Percentiles rank a stretch among this genome's conserved stretches.
Conservation (phyloP, 1,284 basidiomycete species). For the Abortiporus biennis region DNA sequence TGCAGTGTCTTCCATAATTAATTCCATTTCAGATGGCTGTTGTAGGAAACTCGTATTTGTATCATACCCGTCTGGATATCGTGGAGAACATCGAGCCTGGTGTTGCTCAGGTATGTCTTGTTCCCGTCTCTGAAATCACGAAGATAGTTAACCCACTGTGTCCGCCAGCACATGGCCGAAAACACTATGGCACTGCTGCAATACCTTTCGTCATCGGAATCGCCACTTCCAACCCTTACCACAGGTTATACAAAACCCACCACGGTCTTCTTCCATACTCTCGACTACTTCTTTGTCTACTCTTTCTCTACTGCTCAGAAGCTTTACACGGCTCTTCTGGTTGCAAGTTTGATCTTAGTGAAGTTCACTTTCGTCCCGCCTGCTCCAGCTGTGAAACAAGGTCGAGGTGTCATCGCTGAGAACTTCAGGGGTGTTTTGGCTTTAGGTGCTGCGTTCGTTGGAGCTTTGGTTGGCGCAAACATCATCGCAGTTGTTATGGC, state of each 20-base stretch:
- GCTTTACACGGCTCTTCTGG: conserved; percentile 56
- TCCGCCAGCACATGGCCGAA: conserved; percentile 80
- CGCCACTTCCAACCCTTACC: conserved; percentile 58
- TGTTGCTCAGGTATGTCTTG: conserved; percentile 51
- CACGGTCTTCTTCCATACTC: conserved; percentile 74
- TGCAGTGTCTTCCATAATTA: background rate
- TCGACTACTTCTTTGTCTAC: conserved; percentile 71
- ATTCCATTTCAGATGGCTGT: conserved; percentile 74
- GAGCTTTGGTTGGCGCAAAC: conserved; percentile 64
- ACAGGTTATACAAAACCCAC: conserved; percentile 50
- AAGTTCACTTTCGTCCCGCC: conserved; percentile 26
- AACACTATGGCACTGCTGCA: conserved; percentile 83
- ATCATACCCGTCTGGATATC: conserved; percentile 72
- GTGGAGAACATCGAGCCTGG: conserved; percentile 81
- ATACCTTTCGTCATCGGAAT: conserved; percentile 67
- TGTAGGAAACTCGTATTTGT: conserved; percentile 90
- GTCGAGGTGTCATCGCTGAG: conserved; percentile 31
- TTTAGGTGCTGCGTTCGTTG: conserved; percentile 43
- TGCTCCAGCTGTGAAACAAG: conserved; percentile 28
- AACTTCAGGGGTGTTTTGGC: conserved; percentile 38
- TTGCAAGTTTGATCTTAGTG: conserved; percentile 41
- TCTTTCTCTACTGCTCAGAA: conserved; percentile 66
- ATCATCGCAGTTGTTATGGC: conserved; percentile 70
- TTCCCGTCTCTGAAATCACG: background rate
- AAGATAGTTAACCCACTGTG: background rate